phyloP scores from a whole-genome alignment of 306 rosid species.

The Trifolium repens region DNA sequence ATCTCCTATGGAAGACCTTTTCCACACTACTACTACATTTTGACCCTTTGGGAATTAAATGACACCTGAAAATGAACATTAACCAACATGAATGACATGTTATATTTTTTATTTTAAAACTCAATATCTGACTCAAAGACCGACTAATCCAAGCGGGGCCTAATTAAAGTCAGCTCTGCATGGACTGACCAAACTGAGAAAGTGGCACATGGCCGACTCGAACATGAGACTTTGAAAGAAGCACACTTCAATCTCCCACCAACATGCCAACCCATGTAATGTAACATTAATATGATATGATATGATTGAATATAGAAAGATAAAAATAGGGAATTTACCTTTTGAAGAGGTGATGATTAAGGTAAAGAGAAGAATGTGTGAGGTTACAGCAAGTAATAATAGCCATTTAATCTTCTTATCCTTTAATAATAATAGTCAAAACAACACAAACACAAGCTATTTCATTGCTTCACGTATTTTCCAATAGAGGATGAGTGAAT shows the following conservation, averaged over 20 bases:
- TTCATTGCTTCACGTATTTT: conserved; percentile 5
- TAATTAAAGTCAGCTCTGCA: too few species aligned
- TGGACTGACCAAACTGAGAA: too few species aligned
- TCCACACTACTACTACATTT: conserved; percentile 10
- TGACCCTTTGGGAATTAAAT: conserved; percentile 31
- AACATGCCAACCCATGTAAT: background rate
- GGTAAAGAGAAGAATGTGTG: conserved; percentile 40
- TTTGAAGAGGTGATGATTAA: conserved; percentile 38
- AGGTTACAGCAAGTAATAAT: conserved; percentile 49
- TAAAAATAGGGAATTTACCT: conserved; percentile 46
- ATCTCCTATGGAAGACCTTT: conserved; percentile 32
- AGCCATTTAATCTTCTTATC: conserved; percentile 47
- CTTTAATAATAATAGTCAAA: background rate
- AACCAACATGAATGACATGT: background rate
- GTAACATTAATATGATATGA: background rate
- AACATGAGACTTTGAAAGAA: too few species aligned
- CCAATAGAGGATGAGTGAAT: background rate
- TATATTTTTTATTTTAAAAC: too few species aligned
- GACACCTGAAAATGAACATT: conserved; percentile 36
- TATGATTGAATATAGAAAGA: background rate
- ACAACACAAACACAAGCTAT: conserved; percentile 16
- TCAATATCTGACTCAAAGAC: too few species aligned
- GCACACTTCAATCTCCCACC: too few species aligned
- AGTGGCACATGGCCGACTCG: too few species aligned
- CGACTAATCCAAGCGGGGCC: too few species aligned